These are phyloP conservation scores for Vicia faba DNA, from an alignment of 306 rosid genomes.

Conservation along the genomic window DNA sequence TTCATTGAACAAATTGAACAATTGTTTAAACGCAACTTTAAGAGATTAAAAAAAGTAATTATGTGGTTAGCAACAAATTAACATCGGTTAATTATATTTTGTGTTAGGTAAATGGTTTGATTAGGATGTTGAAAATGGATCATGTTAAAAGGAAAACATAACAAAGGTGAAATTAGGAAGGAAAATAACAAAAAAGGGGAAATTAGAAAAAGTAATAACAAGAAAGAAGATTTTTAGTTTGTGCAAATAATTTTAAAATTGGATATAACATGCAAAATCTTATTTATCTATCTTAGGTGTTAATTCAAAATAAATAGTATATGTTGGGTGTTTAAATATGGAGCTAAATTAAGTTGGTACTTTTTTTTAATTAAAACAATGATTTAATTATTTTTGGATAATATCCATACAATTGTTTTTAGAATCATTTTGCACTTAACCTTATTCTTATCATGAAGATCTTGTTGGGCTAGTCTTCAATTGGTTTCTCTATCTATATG, in stretches of 20 bases:
- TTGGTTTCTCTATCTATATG: too few relatives aligned
- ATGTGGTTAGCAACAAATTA: conserved; percentile 22
- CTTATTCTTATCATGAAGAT: too few relatives aligned
- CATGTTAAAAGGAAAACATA: not conserved
- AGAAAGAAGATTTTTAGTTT: not conserved
- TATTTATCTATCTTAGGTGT: not conserved
- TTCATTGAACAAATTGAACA: conserved; percentile 39
- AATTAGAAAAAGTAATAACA: not conserved
- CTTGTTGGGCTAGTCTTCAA: too few relatives aligned
- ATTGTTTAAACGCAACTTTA: conserved; percentile 36
- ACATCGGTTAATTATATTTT: conserved; percentile 40
- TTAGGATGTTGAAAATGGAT: conserved; percentile 36
- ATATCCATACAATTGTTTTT: too few relatives aligned
- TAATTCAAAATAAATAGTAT: not conserved
- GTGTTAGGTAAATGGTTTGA: conserved; percentile 41
- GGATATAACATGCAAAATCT: not conserved
- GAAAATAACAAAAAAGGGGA: not conserved
- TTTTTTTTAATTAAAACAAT: too few relatives aligned
- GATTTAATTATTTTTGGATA: too few relatives aligned
- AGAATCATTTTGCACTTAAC: too few relatives aligned
- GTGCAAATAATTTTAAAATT: not conserved
- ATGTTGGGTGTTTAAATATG: conserved; percentile 34
- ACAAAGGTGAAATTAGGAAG: not conserved
- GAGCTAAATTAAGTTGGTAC: not conserved
- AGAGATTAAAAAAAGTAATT: not conserved